A percentile compares a stretch with the other conserved stretches of the same genome.
Evolutionary conservation across 2,329 filamentous ascomycete species (phyloP).

Genomic region (Parastagonospora avenae): DNA sequence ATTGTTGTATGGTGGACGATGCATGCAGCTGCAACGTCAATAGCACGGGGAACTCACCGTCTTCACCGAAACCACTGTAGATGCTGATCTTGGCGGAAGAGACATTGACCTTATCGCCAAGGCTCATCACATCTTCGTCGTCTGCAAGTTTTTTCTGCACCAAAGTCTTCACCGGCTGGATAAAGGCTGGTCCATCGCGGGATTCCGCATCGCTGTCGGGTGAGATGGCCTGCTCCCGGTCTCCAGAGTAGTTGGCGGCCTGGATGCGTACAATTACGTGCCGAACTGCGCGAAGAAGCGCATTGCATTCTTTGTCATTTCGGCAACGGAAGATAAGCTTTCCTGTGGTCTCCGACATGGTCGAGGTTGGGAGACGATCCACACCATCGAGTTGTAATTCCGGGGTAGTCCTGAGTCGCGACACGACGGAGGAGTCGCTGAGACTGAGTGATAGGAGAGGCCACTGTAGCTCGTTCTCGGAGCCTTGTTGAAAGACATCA

Average conservation of each 20-base stretch:
- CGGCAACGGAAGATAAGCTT: conserved; percentile 12
- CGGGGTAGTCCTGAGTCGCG: conserved; percentile 1
- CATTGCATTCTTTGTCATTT: not conserved
- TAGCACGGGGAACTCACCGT: too few species aligned
- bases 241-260: not conserved
- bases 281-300: conserved; percentile 9
- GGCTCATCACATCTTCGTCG: too few species aligned
- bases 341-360: not conserved
- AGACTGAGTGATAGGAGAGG: conserved; percentile 19
- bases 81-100: too few species aligned
- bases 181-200: too few species aligned
- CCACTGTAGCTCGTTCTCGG: conserved; percentile 2
- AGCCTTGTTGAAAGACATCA: conserved; percentile 17
- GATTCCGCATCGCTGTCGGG: too few species aligned
- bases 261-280: not conserved
- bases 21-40: too few species aligned
- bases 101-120: too few species aligned
- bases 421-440: conserved; percentile 1
- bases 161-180: too few species aligned
- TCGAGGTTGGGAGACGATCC: not conserved
- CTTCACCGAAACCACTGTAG: too few species aligned
- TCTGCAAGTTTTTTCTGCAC: too few species aligned
- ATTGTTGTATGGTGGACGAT: too few species aligned
- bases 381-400: conserved; percentile 10
- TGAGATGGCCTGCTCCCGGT: not conserved